Evolutionary conservation across 352 stramenopile genomes (phyloP).

Genomic region (Albugo laibachii): DNA sequence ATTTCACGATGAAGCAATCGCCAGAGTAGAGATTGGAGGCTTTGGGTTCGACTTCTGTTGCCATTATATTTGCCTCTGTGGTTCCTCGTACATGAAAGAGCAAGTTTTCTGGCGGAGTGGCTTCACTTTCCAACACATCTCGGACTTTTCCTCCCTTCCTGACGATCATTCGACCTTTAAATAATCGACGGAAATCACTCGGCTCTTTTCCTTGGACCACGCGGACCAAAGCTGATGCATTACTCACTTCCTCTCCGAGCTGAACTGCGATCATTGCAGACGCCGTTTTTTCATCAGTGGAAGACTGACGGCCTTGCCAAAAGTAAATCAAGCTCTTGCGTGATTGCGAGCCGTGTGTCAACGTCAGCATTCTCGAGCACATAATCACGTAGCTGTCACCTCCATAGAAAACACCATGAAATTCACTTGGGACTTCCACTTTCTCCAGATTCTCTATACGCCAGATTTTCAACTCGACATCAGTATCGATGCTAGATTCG

Average conservation of each 20-base stretch:
- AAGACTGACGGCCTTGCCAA: constrained; percentile 75
- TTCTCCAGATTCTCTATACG: constrained; percentile 83
- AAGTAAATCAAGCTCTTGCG: constrained; percentile 69
- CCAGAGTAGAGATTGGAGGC: constrained; percentile 75
- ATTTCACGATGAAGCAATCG: constrained; percentile 73
- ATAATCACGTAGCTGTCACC: constrained; percentile 94
- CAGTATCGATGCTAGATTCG: constrained; percentile 57
- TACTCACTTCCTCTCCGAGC: constrained; percentile 73
- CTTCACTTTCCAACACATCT: constrained; percentile 69
- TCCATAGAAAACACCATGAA: constrained; percentile 85
- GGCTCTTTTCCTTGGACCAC: constrained; percentile 77
- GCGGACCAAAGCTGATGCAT: constrained; percentile 67
- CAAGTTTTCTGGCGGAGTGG: constrained; percentile 69
- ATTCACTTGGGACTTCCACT: constrained; percentile 43
- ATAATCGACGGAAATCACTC: constrained; percentile 76
- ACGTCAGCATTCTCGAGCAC: constrained; percentile 42
- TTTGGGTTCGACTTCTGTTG: constrained; percentile 55
- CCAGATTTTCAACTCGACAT: constrained; percentile 70
- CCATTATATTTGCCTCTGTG: constrained; percentile 68
- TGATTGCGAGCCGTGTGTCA: constrained; percentile 12
- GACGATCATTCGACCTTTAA: constrained; percentile 81
- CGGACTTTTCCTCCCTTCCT: constrained; percentile 78
- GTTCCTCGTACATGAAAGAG: constrained; percentile 85
- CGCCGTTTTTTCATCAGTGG: constrained; percentile 74
- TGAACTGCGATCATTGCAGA: constrained; percentile 39